Base-by-base conservation (phyloP, 805 yeast genomes). In the Candida tibetensis region DNA sequence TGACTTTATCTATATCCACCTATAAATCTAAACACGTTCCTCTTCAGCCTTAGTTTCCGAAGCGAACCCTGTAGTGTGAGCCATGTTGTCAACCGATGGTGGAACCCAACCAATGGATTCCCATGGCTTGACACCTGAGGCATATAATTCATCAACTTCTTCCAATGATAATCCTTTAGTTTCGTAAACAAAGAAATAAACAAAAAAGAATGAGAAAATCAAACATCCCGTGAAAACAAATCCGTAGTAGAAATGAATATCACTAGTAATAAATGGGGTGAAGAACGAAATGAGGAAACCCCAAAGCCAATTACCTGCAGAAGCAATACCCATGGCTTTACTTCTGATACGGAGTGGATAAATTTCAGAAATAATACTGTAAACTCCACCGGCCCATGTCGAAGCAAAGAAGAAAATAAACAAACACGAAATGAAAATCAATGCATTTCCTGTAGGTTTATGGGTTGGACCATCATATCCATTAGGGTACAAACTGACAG, bases 101-200 rank as follows among this genome's bases (percentile, higher is more conserved):
- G 84, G 82, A 35, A 66, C 66, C 78, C 77, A 81, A 39, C 53
- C 55, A 19, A 66, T 36, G 5, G 83, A 61, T 38, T 61, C 53
- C 70, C 70, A 64, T 17, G 73, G 64, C 14, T 47, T 41, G 26
- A 62, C 40, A 37, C 55, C 60, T 32, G 64, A 57, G 28, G 71
- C 70, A 52, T 79, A 82, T 69, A 81, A 66, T 53, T 75, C 80
- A 58, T 85, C 89, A 46, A 85, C 86, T 63, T 85, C 88, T 66
- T 86, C 95, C 57, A 86, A 73, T 28, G 86, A 74, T 49, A 85
- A 74, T 39, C 93, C 95, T 66, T 78, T 80, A 39, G 95, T 86
- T 64, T 85, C 90, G 51, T 81, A 80, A 42, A 86, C 79, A 48
- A 72, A 72, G 69, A 85, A 79, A 71, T 73, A 78, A 37, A 85